Evolutionary conservation across 192 early-diverging fungal species (phyloP).

Genomic region (Umbelopsis sp.): DNA sequence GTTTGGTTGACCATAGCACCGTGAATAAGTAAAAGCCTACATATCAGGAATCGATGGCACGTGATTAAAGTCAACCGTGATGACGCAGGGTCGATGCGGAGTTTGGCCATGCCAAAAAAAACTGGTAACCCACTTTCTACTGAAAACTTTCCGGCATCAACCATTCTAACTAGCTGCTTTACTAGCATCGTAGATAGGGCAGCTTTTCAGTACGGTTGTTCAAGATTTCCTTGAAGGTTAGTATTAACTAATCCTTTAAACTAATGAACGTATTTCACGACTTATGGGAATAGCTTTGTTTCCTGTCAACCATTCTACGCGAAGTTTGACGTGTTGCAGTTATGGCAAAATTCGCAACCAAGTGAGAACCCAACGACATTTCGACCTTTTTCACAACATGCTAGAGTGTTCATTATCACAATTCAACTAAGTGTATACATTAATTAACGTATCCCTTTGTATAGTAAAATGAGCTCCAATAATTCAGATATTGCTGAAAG

Average conservation of each 20-base stretch:
- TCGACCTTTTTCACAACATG: neutral
- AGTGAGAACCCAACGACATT: neutral
- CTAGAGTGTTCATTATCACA: neutral
- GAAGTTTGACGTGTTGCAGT: neutral
- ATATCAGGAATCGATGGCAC: neutral
- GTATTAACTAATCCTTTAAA: neutral
- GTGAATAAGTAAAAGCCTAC: too few species aligned
- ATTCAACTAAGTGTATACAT: neutral
- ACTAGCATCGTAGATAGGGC: neutral
- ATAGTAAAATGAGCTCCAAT: slow-evolving; percentile 17
- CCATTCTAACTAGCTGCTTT: neutral
- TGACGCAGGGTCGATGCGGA: neutral
- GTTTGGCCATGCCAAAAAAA: neutral
- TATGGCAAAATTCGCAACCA: neutral
- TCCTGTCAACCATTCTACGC: neutral
- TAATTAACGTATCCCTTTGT: neutral
- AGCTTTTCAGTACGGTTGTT: slow-evolving; percentile 8
- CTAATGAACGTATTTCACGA: neutral
- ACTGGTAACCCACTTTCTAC: neutral
- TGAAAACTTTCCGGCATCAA: slow-evolving; percentile 3
- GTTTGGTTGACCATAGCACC: too few species aligned
- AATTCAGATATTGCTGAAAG: slow-evolving; percentile 83
- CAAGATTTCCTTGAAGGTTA: slow-evolving; percentile 2
- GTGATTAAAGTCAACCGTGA: neutral
- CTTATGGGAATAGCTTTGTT: neutral